A percentile compares a stretch with the other conserved stretches of the same genome.
These are phyloP conservation scores for Choanephora cucurbitarum DNA, from an alignment of 371 early-diverging fungal genomes.

Conservation along the genomic window DNA sequence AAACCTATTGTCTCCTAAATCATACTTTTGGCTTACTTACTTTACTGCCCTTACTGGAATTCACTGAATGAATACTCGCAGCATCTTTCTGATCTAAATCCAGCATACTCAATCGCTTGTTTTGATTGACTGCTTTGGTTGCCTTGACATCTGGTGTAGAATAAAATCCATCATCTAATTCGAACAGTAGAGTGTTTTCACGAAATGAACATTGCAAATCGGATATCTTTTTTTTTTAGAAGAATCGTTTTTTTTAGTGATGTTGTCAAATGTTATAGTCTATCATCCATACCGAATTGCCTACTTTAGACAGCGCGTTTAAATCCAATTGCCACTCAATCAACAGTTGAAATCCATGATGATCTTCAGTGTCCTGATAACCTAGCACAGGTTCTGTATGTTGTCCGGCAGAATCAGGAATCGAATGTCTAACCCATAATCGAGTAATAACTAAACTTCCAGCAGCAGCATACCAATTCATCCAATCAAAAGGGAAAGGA, in stretches of 20 bases:
- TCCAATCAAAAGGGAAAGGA: constrained; percentile 26
- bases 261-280: too few relatives aligned
- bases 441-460: constrained; percentile 36
- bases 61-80: constrained; percentile 24
- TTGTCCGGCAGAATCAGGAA: constrained; percentile 44
- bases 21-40: constrained; percentile 11
- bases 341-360: constrained; percentile 37
- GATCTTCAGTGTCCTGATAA: not conserved
- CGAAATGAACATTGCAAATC: constrained; percentile 47
- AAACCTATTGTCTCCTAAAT: too few relatives aligned
- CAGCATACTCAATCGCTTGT: constrained; percentile 29
- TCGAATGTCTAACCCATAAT: constrained; percentile 50
- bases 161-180: constrained; percentile 60
- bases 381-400: constrained; percentile 19
- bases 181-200: constrained; percentile 56
- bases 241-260: too few relatives aligned
- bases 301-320: constrained; percentile 47
- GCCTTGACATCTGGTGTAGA: constrained; percentile 48
- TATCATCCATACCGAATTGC: constrained; percentile 39
- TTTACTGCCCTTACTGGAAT: constrained; percentile 13
- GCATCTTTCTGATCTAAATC: constrained; percentile 18
- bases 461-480: constrained; percentile 40
- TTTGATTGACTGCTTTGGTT: constrained; percentile 12
- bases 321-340: constrained; percentile 58
- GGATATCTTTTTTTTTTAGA: constrained; percentile 7